These are phyloP conservation scores for Deakozyma indianensis DNA, from an alignment of 805 yeast genomes.

Conservation along the genomic window DNA sequence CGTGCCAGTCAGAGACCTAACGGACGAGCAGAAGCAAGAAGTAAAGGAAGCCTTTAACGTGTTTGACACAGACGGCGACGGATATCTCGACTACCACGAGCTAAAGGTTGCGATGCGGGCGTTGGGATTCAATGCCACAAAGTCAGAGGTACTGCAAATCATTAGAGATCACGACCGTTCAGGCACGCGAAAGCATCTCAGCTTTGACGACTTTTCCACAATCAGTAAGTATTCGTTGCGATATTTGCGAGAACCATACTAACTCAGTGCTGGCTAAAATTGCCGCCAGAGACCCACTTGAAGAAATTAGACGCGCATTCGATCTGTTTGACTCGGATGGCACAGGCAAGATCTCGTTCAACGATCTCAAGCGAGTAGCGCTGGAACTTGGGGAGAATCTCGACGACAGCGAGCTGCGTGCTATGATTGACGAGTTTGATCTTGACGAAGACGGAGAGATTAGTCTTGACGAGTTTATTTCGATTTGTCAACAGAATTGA, in stretches of 20 bases:
- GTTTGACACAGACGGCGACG: slow-evolving; percentile 88
- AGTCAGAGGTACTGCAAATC: slow-evolving; percentile 65
- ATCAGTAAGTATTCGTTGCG: slow-evolving; percentile 40
- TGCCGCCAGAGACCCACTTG: slow-evolving; percentile 80
- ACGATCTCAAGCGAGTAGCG: slow-evolving; percentile 78
- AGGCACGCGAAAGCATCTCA: slow-evolving; percentile 55
- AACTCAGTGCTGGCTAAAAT: slow-evolving; percentile 58
- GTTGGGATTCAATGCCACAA: slow-evolving; percentile 75
- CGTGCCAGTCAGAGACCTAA: slow-evolving; percentile 31
- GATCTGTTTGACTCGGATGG: slow-evolving; percentile 85
- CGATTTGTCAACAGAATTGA: slow-evolving; percentile 4
- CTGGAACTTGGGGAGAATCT: slow-evolving; percentile 85
- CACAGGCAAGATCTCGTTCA: slow-evolving; percentile 69
- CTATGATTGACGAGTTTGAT: slow-evolving; percentile 97
- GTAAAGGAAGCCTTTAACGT: slow-evolving; percentile 82
- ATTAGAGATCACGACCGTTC: slow-evolving; percentile 64
- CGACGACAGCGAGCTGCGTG: slow-evolving; percentile 82
- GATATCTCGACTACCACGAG: slow-evolving; percentile 82
- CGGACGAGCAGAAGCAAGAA: slow-evolving; percentile 82
- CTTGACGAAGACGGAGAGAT: slow-evolving; percentile 91
- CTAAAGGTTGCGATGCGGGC: slow-evolving; percentile 89
- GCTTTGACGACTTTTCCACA: slow-evolving; percentile 68
- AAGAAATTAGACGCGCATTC: slow-evolving; percentile 74
- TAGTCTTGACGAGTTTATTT: slow-evolving; percentile 22
- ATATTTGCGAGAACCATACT: slow-evolving; percentile 5